phyloP scores from a whole-genome alignment of 257 asterid genomes.

The Capsicum rhomboideum region DNA sequence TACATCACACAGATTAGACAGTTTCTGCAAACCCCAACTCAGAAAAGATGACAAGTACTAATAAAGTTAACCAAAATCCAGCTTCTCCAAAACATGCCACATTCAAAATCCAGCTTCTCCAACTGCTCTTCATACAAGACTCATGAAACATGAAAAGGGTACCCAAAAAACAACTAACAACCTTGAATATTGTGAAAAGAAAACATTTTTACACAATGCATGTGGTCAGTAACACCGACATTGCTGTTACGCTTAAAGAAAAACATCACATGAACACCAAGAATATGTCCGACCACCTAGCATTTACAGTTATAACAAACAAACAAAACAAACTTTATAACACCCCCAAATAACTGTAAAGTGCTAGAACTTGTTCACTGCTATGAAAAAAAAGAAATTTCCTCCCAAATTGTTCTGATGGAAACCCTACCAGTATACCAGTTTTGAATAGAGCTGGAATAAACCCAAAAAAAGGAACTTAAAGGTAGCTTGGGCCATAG shows the following conservation, averaged over 20 bases:
- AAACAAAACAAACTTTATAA: background rate
- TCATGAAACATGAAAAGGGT: too few relatives aligned
- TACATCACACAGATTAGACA: background rate
- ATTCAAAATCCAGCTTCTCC: background rate
- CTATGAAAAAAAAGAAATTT: too few relatives aligned
- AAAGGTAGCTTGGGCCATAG: too few relatives aligned
- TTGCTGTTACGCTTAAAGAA: background rate
- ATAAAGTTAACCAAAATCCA: background rate
- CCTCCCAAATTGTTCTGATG: too few relatives aligned
- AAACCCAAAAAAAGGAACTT: background rate
- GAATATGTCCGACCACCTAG: too few relatives aligned
- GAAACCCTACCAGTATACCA: too few relatives aligned
- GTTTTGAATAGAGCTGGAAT: background rate
- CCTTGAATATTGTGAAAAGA: background rate
- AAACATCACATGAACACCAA: background rate
- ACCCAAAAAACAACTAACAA: background rate
- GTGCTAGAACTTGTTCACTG: too few relatives aligned
- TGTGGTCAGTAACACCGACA: background rate
- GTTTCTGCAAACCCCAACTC: background rate
- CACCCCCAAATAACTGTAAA: too few relatives aligned
- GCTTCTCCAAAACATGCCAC: background rate
- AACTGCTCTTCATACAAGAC: background rate
- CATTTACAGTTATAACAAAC: background rate
- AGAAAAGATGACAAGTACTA: background rate
- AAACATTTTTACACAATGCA: background rate